Evolutionary conservation across 768 basidiomycete species (phyloP).

Genomic region (Tylopilus felleus): DNA sequence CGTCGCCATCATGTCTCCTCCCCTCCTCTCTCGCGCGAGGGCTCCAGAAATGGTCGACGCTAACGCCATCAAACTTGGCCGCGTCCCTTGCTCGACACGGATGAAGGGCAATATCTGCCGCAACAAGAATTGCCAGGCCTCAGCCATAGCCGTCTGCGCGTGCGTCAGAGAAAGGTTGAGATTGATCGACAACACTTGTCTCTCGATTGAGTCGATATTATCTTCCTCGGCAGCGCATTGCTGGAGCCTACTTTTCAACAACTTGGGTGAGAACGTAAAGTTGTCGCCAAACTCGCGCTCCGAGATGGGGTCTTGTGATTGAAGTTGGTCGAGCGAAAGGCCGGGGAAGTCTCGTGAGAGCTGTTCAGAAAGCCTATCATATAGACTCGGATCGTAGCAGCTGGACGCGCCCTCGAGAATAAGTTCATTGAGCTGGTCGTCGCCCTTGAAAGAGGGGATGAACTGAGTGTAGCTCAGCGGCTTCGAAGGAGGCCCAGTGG

Average conservation of each 20-base stretch:
- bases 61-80: constrained; percentile 53
- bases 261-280: constrained; percentile 65
- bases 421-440: constrained; percentile 64
- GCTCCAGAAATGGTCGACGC: constrained; percentile 63
- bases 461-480: constrained; percentile 61
- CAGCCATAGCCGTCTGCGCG: constrained; percentile 67
- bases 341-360: constrained; percentile 53
- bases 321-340: constrained; percentile 62
- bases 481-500: constrained; percentile 39
- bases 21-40: constrained; percentile 64
- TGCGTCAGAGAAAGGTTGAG: constrained; percentile 84
- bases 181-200: constrained; percentile 70
- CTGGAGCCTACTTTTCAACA: constrained; percentile 60
- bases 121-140: constrained; percentile 76
- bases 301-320: constrained; percentile 53
- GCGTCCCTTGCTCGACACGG: constrained; percentile 53
- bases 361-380: constrained; percentile 54
- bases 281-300: constrained; percentile 78
- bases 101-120: constrained; percentile 62
- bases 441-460: constrained; percentile 52
- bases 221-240: constrained; percentile 35
- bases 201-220: constrained; percentile 48
- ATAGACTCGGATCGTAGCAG: constrained; percentile 68
- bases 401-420: constrained; percentile 67
- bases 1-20: constrained; percentile 80